Base-by-base conservation (phyloP, 208 protist genomes). In the Acanthamoeba healyi region DNA sequence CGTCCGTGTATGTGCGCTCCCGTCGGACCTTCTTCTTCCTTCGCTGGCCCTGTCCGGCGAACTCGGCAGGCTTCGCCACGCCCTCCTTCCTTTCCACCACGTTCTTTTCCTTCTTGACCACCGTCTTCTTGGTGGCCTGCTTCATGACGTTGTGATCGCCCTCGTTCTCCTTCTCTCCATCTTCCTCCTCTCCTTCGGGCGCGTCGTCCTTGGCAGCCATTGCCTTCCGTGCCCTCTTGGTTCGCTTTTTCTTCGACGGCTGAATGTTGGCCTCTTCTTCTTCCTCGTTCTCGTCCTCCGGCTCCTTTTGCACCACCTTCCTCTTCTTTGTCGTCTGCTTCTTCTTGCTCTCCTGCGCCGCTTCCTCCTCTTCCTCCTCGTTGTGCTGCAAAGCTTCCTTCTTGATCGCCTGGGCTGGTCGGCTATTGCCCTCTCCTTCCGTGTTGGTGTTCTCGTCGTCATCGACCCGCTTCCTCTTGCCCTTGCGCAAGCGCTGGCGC, bases 401-500 rank as follows among this genome's bases (percentile, higher is more conserved):
- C 24, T 88, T 88, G 29, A 49, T 88, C 24, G 54, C 29, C 4
- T 4, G 17, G 19, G 22, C 40, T 38, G n/a, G 32, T 88, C 38
- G 29, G 19, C 40, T 42, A 5, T 65, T 63, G 32, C 34, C 46
- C n/a, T 67, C 82, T 90, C 32, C 32, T 36, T 90, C 82, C 26
- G 63, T 17, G n/a, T 77, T 44, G 10, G 32, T 24, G 2, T 90
- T 54, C n/a, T 90, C 38, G 6, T 38, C 82, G 14, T 42, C 74
- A 22, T 58, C 74, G 44, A 2, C 36, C 44, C 74, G 6, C 74
- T 84, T 84, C 74, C 74, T 26, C 74, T 84, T 84, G 46, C 74
- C 74, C 74, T 84, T 84, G 19, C 74, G 74, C 74, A 84, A 17
- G 24, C 74, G 74, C 74, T 58, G 74, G n/a, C 74, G 17, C 46